Evolutionary conservation across 192 early-diverging fungal genomes (phyloP).

Genomic region (Gaertneriomyces sp.): DNA sequence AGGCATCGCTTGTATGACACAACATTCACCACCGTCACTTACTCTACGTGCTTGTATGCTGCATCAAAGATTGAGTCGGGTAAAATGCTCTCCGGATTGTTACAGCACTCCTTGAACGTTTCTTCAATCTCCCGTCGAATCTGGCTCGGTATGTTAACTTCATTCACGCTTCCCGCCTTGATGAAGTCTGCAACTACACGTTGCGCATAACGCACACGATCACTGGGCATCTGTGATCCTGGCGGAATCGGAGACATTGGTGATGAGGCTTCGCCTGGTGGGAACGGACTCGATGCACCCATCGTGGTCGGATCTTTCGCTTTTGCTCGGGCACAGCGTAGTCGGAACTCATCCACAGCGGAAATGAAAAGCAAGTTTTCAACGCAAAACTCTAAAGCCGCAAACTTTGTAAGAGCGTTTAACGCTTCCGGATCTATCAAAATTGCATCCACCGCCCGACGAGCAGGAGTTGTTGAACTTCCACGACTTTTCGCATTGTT

Average conservation of each 20-base stretch:
- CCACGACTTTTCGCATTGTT: background rate
- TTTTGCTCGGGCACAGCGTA: background rate
- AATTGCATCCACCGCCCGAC: constrained; percentile 15
- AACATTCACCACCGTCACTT: background rate
- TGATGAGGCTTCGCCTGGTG: too few species aligned
- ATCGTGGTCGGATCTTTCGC: too few species aligned
- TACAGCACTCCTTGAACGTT: constrained; percentile 1
- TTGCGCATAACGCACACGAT: constrained; percentile 8
- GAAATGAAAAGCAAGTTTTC: constrained; percentile 22
- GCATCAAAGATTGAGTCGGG: constrained; percentile 9
- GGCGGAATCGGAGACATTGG: too few species aligned
- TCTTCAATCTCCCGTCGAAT: constrained; percentile 10
- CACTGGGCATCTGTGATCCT: background rate
- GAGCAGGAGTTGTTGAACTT: background rate
- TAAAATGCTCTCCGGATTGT: background rate
- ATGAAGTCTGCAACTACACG: constrained; percentile 6
- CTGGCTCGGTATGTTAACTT: constrained; percentile 20
- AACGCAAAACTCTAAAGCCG: constrained; percentile 15
- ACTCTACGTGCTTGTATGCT: constrained; percentile 19
- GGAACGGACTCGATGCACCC: too few species aligned
- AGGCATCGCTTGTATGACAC: background rate
- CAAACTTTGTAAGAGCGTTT: constrained; percentile 12
- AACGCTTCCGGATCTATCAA: constrained; percentile 4
- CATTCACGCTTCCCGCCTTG: constrained; percentile 9
- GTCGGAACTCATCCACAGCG: constrained; percentile 10